phyloP scores from a whole-genome alignment of 1,284 basidiomycete species.

The Baeospora myosura region DNA sequence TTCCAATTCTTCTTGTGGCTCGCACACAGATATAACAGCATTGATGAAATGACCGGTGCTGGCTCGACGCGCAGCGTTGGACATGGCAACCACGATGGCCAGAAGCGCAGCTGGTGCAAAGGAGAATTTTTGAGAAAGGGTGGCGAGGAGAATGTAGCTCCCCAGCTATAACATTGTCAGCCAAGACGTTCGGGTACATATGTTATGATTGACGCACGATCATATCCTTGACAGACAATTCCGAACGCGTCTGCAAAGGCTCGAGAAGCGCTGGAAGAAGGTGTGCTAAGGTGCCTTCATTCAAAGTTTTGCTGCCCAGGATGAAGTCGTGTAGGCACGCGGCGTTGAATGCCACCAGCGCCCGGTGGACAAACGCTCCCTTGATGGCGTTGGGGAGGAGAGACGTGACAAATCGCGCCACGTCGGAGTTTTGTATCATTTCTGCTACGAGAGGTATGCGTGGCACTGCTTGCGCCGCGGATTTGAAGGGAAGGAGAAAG shows the following conservation, averaged over 20 bases:
- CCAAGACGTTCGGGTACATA: slow-evolving; percentile 17
- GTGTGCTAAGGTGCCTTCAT: slow-evolving; percentile 57
- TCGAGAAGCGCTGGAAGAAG: slow-evolving; percentile 55
- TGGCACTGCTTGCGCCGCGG: slow-evolving; percentile 65
- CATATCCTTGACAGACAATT: slow-evolving; percentile 37
- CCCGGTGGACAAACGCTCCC: slow-evolving; percentile 53
- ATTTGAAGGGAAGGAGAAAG: slow-evolving; percentile 72
- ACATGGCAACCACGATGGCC: slow-evolving; percentile 48
- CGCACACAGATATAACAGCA: slow-evolving; percentile 52
- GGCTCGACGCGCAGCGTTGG: slow-evolving; percentile 41
- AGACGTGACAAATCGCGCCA: slow-evolving; percentile 64
- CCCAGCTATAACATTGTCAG: slow-evolving; percentile 44
- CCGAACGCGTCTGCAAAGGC: slow-evolving; percentile 39
- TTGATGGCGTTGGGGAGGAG: slow-evolving; percentile 58
- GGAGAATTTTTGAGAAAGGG: slow-evolving; percentile 56
- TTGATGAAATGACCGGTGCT: slow-evolving; percentile 48
- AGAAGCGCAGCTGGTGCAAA: slow-evolving; percentile 51
- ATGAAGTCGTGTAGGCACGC: slow-evolving; percentile 79
- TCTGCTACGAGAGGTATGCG: slow-evolving; percentile 63
- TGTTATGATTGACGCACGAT: slow-evolving; percentile 41
- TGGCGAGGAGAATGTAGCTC: slow-evolving; percentile 61
- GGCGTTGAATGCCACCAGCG: slow-evolving; percentile 80
- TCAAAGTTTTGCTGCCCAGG: slow-evolving; percentile 43
- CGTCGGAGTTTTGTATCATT: slow-evolving; percentile 66
- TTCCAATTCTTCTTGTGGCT: slow-evolving; percentile 46